Conservation (phyloP, 805 yeast genomes). For the Sugiyamaella marilandica region DNA sequence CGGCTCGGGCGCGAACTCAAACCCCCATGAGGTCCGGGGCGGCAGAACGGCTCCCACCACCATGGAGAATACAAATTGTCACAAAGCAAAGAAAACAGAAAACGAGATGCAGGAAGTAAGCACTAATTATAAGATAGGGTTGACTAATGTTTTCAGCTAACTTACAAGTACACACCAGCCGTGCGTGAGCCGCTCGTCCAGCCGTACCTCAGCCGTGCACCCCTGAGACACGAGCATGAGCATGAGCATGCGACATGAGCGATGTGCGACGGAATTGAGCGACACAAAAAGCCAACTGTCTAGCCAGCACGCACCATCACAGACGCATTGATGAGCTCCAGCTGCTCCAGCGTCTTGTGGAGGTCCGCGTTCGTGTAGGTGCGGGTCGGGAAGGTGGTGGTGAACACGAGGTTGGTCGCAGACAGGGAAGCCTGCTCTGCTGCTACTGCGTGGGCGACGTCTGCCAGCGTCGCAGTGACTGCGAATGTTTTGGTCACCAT, state of each 20-base stretch:
- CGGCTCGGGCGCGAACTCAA: constrained; percentile 13
- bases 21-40: constrained; percentile 26
- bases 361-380: constrained; percentile 22
- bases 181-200: too few relatives aligned
- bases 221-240: background rate
- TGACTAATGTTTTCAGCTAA: too few relatives aligned
- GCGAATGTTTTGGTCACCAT: constrained; percentile 28
- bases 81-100: background rate
- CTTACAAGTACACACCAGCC: too few relatives aligned
- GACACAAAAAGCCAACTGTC: background rate
- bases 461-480: constrained; percentile 25
- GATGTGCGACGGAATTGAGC: background rate
- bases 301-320: constrained; percentile 21
- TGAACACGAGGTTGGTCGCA: constrained; percentile 19
- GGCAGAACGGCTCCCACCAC: constrained; percentile 25
- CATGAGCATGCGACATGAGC: too few relatives aligned
- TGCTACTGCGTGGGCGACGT: constrained; percentile 26
- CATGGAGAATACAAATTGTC: constrained; percentile 11
- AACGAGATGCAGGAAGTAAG: background rate
- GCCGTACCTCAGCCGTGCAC: background rate
- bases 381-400: constrained; percentile 32
- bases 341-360: constrained; percentile 27
- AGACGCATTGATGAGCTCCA: constrained; percentile 31
- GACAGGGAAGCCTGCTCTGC: constrained; percentile 23
- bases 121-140: background rate